Evolutionary conservation across 805 yeast genomes (phyloP), one percentile per base, ranked within the genome.

Genomic region (Metschnikowia noctiluminum): DNA sequence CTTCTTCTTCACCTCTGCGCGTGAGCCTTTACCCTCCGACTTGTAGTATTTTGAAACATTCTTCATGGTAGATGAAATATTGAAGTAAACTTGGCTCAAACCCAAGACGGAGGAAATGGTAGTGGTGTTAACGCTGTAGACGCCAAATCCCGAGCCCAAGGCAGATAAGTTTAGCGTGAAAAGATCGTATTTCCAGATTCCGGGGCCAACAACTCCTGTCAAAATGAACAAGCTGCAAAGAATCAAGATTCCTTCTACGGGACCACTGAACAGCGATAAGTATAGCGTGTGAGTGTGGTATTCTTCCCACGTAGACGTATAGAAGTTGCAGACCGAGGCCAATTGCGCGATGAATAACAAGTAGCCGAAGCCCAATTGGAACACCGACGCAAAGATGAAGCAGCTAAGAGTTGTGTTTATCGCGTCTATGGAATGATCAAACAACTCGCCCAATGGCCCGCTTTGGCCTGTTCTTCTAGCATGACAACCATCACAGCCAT

Each of bases 391-490:
- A 63, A 88, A 85, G 8, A 91, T 76, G 37, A 89, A 70, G 4
- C 84, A 76, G 11, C 91, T 91, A 45, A 92, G 72, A 1, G 96
- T 84, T 6, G 97, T 89, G 62, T 89, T 89, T 59, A 79, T 69
- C 1, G 84, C 84, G 62, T 80, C 85, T 43, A 79, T 74, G 49
- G 96, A 90, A 62, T 91, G 98, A 62, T 91, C 98, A 62, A 92
- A 92, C 49, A 91, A 74, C 64, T 91, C 98, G 32, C 98, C 98
- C 59, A 91, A 71, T 1, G 98, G 97, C 2, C 97, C 94, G 53
- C 89, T 80, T 66, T 89, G 95, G n/a, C 95, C 96, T 1, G 97
- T 91, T 61, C 92, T 81, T 62, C 98, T 82, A 26, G 97, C 97
- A 65, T 91, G 98, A 54, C 87, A 79, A 5, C 98, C 98, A 66